Conservation (phyloP, 345 rosid genomes). For the Gynandropsis gynandra region DNA sequence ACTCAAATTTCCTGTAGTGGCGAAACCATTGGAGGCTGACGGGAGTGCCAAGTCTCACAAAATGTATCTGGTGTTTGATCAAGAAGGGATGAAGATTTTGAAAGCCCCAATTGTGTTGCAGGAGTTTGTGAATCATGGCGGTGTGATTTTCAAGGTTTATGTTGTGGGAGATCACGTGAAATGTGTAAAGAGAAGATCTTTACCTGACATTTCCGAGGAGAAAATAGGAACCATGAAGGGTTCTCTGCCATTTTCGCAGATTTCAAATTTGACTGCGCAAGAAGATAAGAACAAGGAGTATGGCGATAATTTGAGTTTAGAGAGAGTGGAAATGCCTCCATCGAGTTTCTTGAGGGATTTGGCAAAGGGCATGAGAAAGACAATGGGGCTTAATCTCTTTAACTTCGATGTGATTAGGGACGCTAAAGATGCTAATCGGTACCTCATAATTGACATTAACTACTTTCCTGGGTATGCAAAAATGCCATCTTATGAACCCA, state of each 20-base stretch:
- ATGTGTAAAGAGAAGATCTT: slow-evolving; percentile 47
- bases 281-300: slow-evolving; percentile 20
- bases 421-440: slow-evolving; percentile 36
- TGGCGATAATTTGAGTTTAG: slow-evolving; percentile 27
- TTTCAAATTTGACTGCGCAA: slow-evolving; percentile 38
- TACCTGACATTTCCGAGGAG: slow-evolving; percentile 47
- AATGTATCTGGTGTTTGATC: slow-evolving; percentile 45
- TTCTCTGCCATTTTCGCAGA: slow-evolving; percentile 44
- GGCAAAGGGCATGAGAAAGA: slow-evolving; percentile 41
- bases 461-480: slow-evolving; percentile 68
- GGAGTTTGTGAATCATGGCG: slow-evolving; percentile 67
- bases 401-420: slow-evolving; percentile 66
- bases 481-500: slow-evolving; percentile 48
- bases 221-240: slow-evolving; percentile 34
- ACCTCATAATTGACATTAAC: slow-evolving; percentile 54
- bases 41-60: slow-evolving; percentile 47
- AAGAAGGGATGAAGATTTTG: slow-evolving; percentile 36
- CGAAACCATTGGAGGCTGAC: slow-evolving; percentile 46
- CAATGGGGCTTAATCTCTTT: slow-evolving; percentile 46
- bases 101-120: slow-evolving; percentile 46
- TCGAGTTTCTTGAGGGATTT: slow-evolving; percentile 36
- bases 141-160: slow-evolving; percentile 54
- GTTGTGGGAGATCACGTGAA: slow-evolving; percentile 41
- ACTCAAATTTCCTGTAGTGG: slow-evolving; percentile 42
- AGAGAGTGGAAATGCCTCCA: slow-evolving; percentile 46